phyloP scores from a whole-genome alignment of 805 yeast species.

The Pichia pseudocactophila region DNA sequence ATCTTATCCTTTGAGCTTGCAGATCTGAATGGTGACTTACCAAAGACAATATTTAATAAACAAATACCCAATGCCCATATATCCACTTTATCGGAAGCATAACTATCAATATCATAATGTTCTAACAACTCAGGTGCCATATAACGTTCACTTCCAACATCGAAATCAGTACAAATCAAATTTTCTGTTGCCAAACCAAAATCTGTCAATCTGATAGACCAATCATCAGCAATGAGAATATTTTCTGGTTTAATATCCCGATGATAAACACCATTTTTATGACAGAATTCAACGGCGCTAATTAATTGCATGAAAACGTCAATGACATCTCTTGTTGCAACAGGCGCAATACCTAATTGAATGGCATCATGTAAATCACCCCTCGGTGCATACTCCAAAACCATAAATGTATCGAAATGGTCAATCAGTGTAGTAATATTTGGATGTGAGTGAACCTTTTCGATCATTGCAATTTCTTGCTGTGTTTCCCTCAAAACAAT shows the following conservation, averaged over 20 bases:
- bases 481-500: constrained; percentile 47
- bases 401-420: constrained; percentile 42
- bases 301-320: constrained; percentile 45
- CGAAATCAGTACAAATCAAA: constrained; percentile 58
- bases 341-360: constrained; percentile 54
- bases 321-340: constrained; percentile 44
- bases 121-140: constrained; percentile 94
- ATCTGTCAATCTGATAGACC: constrained; percentile 50
- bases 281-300: constrained; percentile 44
- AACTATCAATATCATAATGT: constrained; percentile 38
- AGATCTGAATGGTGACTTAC: constrained; percentile 75
- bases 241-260: constrained; percentile 53
- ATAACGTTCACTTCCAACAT: constrained; percentile 82
- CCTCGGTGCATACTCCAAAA: constrained; percentile 74
- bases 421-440: constrained; percentile 40
- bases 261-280: constrained; percentile 40
- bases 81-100: constrained; percentile 76
- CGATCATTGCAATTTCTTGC: constrained; percentile 59
- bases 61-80: constrained; percentile 87
- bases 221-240: constrained; percentile 43
- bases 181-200: constrained; percentile 52
- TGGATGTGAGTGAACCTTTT: constrained; percentile 47
- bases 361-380: constrained; percentile 84
- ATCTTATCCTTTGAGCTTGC: constrained; percentile 72
- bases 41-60: constrained; percentile 75